A percentile compares a stretch with the other conserved stretches of the same genome.
Evolutionary conservation across 1,284 basidiomycete species (phyloP).

Genomic region (Rhodotorula sp.): DNA sequence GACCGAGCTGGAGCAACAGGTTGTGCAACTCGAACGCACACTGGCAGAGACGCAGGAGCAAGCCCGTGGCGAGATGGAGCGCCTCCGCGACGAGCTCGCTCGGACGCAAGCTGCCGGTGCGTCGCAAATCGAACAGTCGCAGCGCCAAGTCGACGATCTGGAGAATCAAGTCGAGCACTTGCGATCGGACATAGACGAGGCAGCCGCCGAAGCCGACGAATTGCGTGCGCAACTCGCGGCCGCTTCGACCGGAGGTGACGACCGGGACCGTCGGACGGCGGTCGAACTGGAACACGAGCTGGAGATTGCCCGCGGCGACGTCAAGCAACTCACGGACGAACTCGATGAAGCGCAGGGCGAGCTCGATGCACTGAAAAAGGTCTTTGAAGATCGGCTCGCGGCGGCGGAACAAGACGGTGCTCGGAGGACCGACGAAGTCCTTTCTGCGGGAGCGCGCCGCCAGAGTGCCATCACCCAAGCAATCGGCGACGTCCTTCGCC

Average conservation of each 20-base stretch:
- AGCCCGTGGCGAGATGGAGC: conserved; percentile 6
- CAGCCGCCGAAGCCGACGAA: not conserved
- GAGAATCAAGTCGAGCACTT: not conserved
- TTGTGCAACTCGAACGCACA: conserved; percentile 5
- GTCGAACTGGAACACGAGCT: not conserved
- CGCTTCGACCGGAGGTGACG: not conserved
- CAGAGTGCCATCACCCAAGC: conserved; percentile 6
- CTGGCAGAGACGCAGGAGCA: not conserved
- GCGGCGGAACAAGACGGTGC: not conserved
- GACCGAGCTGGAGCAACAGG: conserved; percentile 18
- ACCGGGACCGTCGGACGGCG: not conserved
- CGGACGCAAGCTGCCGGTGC: not conserved
- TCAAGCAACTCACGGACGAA: conserved; percentile 1
- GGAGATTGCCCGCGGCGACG: not conserved
- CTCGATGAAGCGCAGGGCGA: not conserved
- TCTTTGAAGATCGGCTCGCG: not conserved
- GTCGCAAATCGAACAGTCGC: not conserved
- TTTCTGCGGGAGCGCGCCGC: not conserved
- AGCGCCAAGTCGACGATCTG: not conserved
- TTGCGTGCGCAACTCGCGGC: not conserved
- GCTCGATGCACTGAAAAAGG: not conserved
- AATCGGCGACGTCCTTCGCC: conserved; percentile 33
- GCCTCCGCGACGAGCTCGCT: conserved; percentile 2
- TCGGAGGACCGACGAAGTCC: not conserved
- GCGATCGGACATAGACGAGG: not conserved